Evolutionary conservation across 2,329 filamentous ascomycete species (phyloP).

Genomic region (Diaporthe nobilis): DNA sequence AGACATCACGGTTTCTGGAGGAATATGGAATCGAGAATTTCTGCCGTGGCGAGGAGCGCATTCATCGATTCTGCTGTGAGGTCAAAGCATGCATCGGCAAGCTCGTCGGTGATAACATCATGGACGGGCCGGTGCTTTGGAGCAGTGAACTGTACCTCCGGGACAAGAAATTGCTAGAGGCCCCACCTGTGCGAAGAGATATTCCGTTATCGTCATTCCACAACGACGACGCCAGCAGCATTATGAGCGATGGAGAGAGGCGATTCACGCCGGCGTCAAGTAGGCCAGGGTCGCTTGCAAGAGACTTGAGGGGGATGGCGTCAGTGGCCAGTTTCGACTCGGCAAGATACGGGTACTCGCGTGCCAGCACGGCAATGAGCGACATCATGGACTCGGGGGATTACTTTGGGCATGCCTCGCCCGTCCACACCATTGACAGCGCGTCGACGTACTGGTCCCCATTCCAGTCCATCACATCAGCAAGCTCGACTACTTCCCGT

Average conservation of each 20-base stretch:
- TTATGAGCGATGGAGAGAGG: constrained; percentile 69
- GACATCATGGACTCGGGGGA: constrained; percentile 80
- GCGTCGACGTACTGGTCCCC: constrained; percentile 91
- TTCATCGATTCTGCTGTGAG: constrained; percentile 94
- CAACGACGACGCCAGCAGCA: constrained; percentile 68
- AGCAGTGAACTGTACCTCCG: constrained; percentile 89
- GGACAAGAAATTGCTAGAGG: constrained; percentile 76
- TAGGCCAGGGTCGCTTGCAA: constrained; percentile 66
- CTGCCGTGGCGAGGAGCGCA: constrained; percentile 93
- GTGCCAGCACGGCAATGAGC: constrained; percentile 69
- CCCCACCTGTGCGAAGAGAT: constrained; percentile 57
- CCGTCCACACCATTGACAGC: constrained; percentile 80
- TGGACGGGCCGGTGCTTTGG: constrained; percentile 91
- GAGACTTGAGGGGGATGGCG: constrained; percentile 71
- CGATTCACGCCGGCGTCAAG: constrained; percentile 58
- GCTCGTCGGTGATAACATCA: constrained; percentile 85
- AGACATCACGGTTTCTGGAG: constrained; percentile 86
- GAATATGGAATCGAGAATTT: constrained; percentile 90
- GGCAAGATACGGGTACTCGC: constrained; percentile 72
- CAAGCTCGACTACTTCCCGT: constrained; percentile 70
- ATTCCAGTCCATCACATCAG: constrained; percentile 78
- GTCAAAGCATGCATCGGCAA: constrained; percentile 88
- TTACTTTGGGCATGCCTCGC: constrained; percentile 76
- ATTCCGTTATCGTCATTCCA: constrained; percentile 60
- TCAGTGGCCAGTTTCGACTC: constrained; percentile 81